Evolutionary conservation across 2,329 filamentous ascomycete species (phyloP).

Genomic region (Neocucurbitaria cava): DNA sequence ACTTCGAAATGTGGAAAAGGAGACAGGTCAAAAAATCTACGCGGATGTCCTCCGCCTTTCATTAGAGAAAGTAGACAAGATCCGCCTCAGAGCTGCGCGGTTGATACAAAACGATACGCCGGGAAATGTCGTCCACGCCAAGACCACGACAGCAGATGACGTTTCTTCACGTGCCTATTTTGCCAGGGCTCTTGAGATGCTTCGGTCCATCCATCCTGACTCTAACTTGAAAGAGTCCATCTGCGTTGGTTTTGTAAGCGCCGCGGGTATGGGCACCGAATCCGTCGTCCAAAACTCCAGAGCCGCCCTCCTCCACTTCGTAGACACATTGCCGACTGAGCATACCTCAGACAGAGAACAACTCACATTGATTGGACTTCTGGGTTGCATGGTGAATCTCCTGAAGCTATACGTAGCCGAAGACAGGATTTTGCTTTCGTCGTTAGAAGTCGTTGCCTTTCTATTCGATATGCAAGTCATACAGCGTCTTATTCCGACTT

Average conservation of each 20-base stretch:
- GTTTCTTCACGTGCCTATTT: constrained; percentile 70
- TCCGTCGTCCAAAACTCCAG: constrained; percentile 74
- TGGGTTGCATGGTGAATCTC: constrained; percentile 35
- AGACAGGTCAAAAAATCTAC: constrained; percentile 29
- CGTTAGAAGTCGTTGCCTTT: constrained; percentile 79
- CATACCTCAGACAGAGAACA: neutral
- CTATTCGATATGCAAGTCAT: constrained; percentile 61
- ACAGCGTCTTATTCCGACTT: constrained; percentile 45
- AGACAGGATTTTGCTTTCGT: constrained; percentile 76
- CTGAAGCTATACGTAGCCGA: constrained; percentile 49
- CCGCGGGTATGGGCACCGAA: constrained; percentile 79
- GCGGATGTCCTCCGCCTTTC: constrained; percentile 70
- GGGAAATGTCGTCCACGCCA: constrained; percentile 9
- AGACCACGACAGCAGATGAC: constrained; percentile 21
- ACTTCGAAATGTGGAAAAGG: constrained; percentile 18
- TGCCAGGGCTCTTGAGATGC: constrained; percentile 54
- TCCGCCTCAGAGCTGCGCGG: constrained; percentile 60
- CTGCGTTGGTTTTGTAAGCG: constrained; percentile 72
- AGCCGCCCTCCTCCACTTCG: constrained; percentile 63
- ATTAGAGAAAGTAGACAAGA: constrained; percentile 88
- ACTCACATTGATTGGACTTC: constrained; percentile 34
- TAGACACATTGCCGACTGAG: constrained; percentile 35
- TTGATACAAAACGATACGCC: constrained; percentile 10
- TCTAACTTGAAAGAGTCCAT: constrained; percentile 51
- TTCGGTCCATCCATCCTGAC: constrained; percentile 15